Conservation (phyloP, 257 asterid species). For the Ehretia macrophylla region DNA sequence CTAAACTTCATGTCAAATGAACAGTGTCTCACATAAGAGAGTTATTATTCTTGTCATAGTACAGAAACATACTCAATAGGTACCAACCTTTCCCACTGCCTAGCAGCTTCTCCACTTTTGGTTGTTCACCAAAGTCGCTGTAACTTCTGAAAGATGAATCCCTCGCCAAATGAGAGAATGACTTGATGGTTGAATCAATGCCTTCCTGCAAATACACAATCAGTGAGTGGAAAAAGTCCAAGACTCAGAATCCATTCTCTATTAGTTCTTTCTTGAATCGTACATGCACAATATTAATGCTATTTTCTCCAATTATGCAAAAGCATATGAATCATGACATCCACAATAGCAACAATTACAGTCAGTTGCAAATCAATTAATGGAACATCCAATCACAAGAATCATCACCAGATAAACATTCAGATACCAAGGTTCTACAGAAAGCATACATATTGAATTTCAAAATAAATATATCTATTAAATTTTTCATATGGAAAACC, state of each 20-base stretch:
- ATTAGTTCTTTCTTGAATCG: not conserved
- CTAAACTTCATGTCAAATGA: too few relatives aligned
- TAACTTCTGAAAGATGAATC: slow-evolving; percentile 41
- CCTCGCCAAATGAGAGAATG: slow-evolving; percentile 46
- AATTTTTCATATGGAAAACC: too few relatives aligned
- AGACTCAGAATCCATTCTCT: too few relatives aligned
- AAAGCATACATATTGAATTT: too few relatives aligned
- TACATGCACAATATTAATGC: not conserved
- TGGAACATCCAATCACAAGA: too few relatives aligned
- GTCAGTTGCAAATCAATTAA: too few relatives aligned
- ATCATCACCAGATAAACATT: too few relatives aligned
- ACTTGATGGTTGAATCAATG: slow-evolving; percentile 46
- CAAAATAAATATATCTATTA: too few relatives aligned
- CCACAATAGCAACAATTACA: too few relatives aligned
- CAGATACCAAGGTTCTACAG: too few relatives aligned
- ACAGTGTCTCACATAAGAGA: not conserved
- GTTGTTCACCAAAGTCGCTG: slow-evolving; percentile 37
- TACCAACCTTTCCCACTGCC: slow-evolving; percentile 81
- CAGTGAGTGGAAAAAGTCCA: not conserved
- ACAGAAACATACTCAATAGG: not conserved
- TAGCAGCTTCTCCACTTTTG: slow-evolving; percentile 64
- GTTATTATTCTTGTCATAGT: not conserved
- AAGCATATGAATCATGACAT: too few relatives aligned
- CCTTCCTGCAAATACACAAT: slow-evolving; percentile 56
- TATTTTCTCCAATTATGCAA: too few relatives aligned